A percentile compares a stretch with the other conserved stretches of the same genome.
phyloP scores from a whole-genome alignment of 2,329 filamentous ascomycete genomes.

The Beauveria brongniartii region DNA sequence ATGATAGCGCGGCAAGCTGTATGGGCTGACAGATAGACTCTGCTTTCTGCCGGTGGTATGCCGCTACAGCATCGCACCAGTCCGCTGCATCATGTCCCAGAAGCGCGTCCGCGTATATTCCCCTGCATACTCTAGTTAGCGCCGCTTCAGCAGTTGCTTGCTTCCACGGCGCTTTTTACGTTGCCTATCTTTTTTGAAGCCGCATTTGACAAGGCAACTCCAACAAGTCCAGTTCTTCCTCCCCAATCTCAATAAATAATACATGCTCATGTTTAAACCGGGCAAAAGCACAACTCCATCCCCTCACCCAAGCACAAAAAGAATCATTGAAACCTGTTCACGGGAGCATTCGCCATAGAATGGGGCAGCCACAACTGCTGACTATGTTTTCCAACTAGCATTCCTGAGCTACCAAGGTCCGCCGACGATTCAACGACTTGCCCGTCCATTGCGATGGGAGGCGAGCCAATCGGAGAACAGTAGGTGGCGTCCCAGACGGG shows the following conservation, averaged over 20 bases:
- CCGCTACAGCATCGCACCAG: not conserved
- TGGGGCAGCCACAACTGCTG: not conserved
- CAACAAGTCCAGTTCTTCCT: not conserved
- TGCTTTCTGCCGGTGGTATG: too few relatives aligned
- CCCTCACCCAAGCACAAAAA: not conserved
- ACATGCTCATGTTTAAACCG: not conserved
- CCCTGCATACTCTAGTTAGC: not conserved
- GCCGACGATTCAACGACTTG: not conserved
- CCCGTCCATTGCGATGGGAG: not conserved
- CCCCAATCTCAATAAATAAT: not conserved
- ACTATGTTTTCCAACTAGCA: not conserved
- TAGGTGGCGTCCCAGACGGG: not conserved
- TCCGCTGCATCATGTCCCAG: not conserved
- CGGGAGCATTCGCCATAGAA: not conserved
- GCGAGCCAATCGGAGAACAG: not conserved
- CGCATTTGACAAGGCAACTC: not conserved
- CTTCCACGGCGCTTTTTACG: not conserved
- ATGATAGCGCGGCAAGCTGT: not conserved
- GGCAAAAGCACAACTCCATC: not conserved
- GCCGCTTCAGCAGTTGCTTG: not conserved
- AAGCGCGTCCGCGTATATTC: not conserved
- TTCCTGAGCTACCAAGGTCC: conserved; percentile 8
- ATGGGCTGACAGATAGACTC: not conserved
- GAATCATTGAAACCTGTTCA: conserved; percentile 2
- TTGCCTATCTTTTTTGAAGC: not conserved